phyloP scores from a whole-genome alignment of 2,329 filamentous ascomycete species.

The Hypoxylon sp. region DNA sequence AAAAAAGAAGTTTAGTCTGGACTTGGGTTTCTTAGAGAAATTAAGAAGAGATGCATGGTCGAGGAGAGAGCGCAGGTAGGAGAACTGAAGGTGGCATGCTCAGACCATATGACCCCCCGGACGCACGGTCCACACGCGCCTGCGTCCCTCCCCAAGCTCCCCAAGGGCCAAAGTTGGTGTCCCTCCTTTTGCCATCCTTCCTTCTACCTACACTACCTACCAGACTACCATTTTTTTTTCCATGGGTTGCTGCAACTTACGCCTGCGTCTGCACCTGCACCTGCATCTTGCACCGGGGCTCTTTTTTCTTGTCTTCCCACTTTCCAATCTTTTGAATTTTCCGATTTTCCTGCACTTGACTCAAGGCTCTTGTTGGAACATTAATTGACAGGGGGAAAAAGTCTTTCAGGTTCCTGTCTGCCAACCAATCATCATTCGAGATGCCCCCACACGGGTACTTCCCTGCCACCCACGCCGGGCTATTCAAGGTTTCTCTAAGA shows the following conservation, averaged over 20 bases:
- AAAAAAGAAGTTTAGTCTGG: slow-evolving; percentile 31
- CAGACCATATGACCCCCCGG: slow-evolving; percentile 38
- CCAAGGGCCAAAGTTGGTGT: neutral
- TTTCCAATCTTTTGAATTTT: slow-evolving; percentile 1
- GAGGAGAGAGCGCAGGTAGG: slow-evolving; percentile 33
- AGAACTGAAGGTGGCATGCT: slow-evolving; percentile 45
- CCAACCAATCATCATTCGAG: slow-evolving; percentile 22
- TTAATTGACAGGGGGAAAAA: too few relatives aligned
- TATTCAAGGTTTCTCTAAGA: slow-evolving; percentile 22
- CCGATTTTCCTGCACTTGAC: too few relatives aligned
- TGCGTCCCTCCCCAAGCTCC: slow-evolving; percentile 7
- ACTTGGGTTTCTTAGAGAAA: slow-evolving; percentile 33
- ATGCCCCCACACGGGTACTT: slow-evolving; percentile 26
- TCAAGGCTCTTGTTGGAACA: too few relatives aligned
- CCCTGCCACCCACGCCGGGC: slow-evolving; percentile 24
- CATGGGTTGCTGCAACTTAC: too few relatives aligned
- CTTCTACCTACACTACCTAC: too few relatives aligned
- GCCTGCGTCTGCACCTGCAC: neutral
- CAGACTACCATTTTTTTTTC: neutral
- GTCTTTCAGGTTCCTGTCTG: slow-evolving; percentile 17
- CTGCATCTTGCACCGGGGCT: too few relatives aligned
- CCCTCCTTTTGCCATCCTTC: neutral
- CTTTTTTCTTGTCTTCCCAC: too few relatives aligned
- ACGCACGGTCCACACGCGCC: slow-evolving; percentile 28
- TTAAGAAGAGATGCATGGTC: slow-evolving; percentile 40